Evolutionary conservation across 305 asterid species (phyloP).

Genomic region (Petunia hybrid): DNA sequence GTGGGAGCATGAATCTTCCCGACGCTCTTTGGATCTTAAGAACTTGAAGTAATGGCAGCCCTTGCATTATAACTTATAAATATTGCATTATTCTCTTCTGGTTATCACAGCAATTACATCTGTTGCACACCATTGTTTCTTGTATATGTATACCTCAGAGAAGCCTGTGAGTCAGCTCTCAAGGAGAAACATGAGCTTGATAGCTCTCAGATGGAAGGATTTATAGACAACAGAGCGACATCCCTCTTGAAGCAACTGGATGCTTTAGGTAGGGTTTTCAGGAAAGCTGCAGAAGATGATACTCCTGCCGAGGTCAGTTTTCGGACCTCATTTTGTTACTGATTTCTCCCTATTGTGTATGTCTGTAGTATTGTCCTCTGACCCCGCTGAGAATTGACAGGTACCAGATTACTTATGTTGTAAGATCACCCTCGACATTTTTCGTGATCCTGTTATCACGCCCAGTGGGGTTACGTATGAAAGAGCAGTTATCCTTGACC

Average conservation of each 20-base stretch:
- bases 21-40: constrained; percentile 77
- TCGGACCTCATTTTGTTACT: constrained; percentile 1
- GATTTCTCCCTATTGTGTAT: constrained; percentile 14
- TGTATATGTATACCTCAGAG: constrained; percentile 52
- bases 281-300: constrained; percentile 71
- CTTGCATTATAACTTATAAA: neutral
- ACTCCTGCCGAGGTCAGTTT: constrained; percentile 66
- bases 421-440: constrained; percentile 79
- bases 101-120: neutral
- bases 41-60: constrained; percentile 58
- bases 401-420: constrained; percentile 90
- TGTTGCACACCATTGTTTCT: constrained; percentile 17
- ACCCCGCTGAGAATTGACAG: constrained; percentile 51
- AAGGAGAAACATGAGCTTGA: constrained; percentile 63
- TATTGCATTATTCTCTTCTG: neutral
- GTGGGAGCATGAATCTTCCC: constrained; percentile 81
- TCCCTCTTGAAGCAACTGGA: constrained; percentile 53
- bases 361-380: constrained; percentile 31
- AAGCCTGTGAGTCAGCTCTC: constrained; percentile 74
- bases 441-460: constrained; percentile 89
- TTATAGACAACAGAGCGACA: constrained; percentile 49
- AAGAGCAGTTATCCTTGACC: constrained; percentile 82
- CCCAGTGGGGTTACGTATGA: constrained; percentile 94
- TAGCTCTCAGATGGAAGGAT: constrained; percentile 55
- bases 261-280: constrained; percentile 61